These are phyloP conservation scores for Lipomyces mesembrius DNA, from an alignment of 805 yeast genomes.

Conservation along the genomic window DNA sequence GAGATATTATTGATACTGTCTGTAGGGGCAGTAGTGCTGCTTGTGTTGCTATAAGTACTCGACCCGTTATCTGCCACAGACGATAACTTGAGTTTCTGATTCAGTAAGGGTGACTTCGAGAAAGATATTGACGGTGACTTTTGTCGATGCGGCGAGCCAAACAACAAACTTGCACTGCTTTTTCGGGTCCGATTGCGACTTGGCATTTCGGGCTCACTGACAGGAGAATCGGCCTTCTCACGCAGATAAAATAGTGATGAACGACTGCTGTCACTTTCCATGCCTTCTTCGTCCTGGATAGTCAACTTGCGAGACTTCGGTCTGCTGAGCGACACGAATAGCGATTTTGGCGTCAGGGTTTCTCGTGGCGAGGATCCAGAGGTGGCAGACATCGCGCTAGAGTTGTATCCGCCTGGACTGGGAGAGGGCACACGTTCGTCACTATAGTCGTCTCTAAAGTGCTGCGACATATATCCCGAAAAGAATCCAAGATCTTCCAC, in stretches of 20 bases:
- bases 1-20: slow-evolving; percentile 10
- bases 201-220: slow-evolving; percentile 30
- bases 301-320: slow-evolving; percentile 24
- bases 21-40: neutral
- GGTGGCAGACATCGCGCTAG: slow-evolving; percentile 25
- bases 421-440: slow-evolving; percentile 36
- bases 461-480: slow-evolving; percentile 8
- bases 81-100: slow-evolving; percentile 22
- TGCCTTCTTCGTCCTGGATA: slow-evolving; percentile 31
- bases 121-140: slow-evolving; percentile 33
- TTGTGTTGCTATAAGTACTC: neutral
- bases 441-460: slow-evolving; percentile 35
- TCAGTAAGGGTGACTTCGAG: slow-evolving; percentile 26
- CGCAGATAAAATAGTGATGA: slow-evolving; percentile 31
- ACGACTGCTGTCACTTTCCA: slow-evolving; percentile 36
- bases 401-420: slow-evolving; percentile 17
- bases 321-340: slow-evolving; percentile 13
- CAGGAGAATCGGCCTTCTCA: slow-evolving; percentile 37
- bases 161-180: slow-evolving; percentile 27
- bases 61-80: neutral
- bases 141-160: slow-evolving; percentile 36
- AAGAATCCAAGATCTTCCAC: slow-evolving; percentile 30
- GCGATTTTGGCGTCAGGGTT: slow-evolving; percentile 13
- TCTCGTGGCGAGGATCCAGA: slow-evolving; percentile 34
- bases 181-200: slow-evolving; percentile 19